Conservation (phyloP, 805 yeast genomes). For the Wickerhamiella domercqiae region DNA sequence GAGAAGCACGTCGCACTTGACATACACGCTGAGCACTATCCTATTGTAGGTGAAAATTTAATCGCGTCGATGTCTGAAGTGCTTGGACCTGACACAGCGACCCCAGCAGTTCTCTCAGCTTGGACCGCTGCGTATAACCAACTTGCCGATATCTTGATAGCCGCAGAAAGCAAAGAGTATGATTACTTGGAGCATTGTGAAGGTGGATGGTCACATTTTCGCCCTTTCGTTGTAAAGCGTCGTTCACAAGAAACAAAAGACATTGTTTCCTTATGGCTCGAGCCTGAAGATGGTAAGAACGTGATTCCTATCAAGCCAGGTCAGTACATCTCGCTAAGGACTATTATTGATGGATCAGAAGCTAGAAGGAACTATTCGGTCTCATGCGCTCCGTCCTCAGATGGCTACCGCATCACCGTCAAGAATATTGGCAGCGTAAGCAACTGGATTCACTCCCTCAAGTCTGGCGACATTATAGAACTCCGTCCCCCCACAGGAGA, state of each 20-base stretch:
- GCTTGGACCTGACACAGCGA: slow-evolving; percentile 42
- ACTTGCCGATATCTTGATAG: slow-evolving; percentile 45
- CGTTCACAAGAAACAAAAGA: slow-evolving; percentile 31
- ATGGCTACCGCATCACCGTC: slow-evolving; percentile 45
- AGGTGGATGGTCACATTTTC: slow-evolving; percentile 47
- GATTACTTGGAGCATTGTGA: slow-evolving; percentile 20
- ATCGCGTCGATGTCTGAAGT: slow-evolving; percentile 38
- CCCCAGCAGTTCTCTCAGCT: slow-evolving; percentile 40
- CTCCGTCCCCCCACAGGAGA: slow-evolving; percentile 49
- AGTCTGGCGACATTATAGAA: slow-evolving; percentile 35
- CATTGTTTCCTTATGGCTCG: slow-evolving; percentile 38
- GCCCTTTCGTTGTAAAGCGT: slow-evolving; percentile 32
- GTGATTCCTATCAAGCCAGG: slow-evolving; percentile 26
- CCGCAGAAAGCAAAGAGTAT: slow-evolving; percentile 37
- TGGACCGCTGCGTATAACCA: slow-evolving; percentile 53
- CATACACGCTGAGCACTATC: slow-evolving; percentile 48
- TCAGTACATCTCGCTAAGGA: slow-evolving; percentile 30
- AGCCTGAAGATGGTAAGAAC: slow-evolving; percentile 30
- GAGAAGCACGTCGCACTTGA: slow-evolving; percentile 53
- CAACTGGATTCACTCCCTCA: slow-evolving; percentile 38
- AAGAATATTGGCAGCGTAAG: slow-evolving; percentile 26
- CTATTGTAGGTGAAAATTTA: slow-evolving; percentile 46
- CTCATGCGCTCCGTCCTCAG: slow-evolving; percentile 25
- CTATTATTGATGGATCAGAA: slow-evolving; percentile 24
- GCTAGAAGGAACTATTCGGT: slow-evolving; percentile 48